Percentiles rank a stretch among this genome's conserved stretches.
Conservation (phyloP, 345 rosid genomes). For the Brassica incana region DNA sequence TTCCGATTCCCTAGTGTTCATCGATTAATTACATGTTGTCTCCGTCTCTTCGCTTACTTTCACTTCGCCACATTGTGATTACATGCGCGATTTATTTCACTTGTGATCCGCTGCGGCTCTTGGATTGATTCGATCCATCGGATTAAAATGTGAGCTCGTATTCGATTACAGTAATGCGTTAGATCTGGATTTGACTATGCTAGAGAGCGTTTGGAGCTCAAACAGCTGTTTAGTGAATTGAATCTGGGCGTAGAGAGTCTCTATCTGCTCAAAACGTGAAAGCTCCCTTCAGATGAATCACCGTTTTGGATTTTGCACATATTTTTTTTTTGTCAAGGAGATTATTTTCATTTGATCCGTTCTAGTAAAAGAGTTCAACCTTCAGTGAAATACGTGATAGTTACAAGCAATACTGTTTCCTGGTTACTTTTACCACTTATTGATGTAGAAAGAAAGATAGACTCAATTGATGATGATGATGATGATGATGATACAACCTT, state of each 20-base stretch:
- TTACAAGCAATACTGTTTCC: neutral
- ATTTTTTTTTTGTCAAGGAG: too few species aligned
- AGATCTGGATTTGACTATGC: slow-evolving; percentile 30
- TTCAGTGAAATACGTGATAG: too few species aligned
- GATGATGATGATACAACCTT: neutral
- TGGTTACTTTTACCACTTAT: neutral
- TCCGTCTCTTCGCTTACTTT: neutral
- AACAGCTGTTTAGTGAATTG: neutral
- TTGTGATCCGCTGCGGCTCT: neutral
- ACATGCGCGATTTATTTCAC: neutral
- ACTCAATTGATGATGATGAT: neutral
- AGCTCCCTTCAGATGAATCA: neutral
- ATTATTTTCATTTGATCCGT: too few species aligned
- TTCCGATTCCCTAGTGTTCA: neutral
- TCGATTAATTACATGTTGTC: neutral
- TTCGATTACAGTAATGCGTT: slow-evolving; percentile 1
- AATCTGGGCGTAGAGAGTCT: too few species aligned
- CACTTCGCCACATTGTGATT: neutral
- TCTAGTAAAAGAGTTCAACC: neutral
- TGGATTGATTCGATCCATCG: neutral
- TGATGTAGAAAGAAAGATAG: neutral
- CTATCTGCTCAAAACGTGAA: too few species aligned
- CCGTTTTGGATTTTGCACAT: slow-evolving; percentile 19
- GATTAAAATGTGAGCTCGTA: neutral
- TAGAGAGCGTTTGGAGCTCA: neutral